Conservation (phyloP, 169 alveolate species). For the Plasmodium malariae region DNA sequence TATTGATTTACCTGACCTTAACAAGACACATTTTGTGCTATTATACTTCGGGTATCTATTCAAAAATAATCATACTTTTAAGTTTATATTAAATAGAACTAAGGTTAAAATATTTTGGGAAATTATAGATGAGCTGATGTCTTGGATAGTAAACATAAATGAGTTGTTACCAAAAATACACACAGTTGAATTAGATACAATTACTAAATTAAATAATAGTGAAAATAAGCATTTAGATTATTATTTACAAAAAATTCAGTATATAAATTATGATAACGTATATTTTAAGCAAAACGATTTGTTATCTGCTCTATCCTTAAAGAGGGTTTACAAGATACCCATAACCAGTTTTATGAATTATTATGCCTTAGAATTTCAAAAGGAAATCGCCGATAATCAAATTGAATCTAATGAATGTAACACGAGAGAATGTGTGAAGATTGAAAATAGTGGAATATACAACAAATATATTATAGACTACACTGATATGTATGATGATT, state of each 20-base stretch:
- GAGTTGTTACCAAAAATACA: slow-evolving; percentile 51
- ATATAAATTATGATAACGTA: slow-evolving; percentile 52
- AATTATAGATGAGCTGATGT: slow-evolving; percentile 37
- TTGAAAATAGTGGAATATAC: too few species aligned
- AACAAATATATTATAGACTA: background rate
- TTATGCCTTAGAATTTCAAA: slow-evolving; percentile 19
- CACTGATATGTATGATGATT: slow-evolving; percentile 14
- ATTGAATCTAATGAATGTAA: too few species aligned
- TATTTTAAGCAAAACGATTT: background rate
- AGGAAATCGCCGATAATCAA: too few species aligned
- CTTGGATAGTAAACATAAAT: slow-evolving; percentile 54
- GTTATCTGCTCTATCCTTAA: background rate
- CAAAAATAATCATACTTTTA: slow-evolving; percentile 68
- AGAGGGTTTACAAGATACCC: slow-evolving; percentile 27
- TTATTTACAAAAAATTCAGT: slow-evolving; percentile 38
- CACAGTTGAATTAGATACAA: slow-evolving; percentile 34
- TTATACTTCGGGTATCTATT: slow-evolving; percentile 57
- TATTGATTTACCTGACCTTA: slow-evolving; percentile 58
- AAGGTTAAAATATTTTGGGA: slow-evolving; percentile 73
- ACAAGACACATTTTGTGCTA: slow-evolving; percentile 56
- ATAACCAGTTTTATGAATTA: slow-evolving; percentile 29
- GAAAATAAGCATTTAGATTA: slow-evolving; percentile 55
- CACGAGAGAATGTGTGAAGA: too few species aligned
- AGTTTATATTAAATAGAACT: slow-evolving; percentile 50
- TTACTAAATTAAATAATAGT: slow-evolving; percentile 26